A percentile compares a stretch with the other conserved stretches of the same genome.
phyloP scores from a whole-genome alignment of 176 grass and related monocot species.

The Otatea glauca region DNA sequence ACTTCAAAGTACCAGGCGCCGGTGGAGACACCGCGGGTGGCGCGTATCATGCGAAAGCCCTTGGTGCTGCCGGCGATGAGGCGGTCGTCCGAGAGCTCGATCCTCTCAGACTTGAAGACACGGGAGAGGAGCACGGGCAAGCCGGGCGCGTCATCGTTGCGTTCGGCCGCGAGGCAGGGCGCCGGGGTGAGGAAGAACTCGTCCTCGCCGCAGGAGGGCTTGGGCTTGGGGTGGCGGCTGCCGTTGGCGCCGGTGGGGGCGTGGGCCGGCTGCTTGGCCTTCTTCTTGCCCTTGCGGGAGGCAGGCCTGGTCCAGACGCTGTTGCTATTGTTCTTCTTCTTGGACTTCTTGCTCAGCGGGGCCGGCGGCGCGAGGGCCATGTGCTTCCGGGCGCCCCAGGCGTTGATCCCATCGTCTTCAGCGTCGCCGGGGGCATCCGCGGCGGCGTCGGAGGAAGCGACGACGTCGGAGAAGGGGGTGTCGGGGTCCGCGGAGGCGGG shows the following conservation, averaged over 20 bases:
- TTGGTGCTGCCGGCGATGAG: slow-evolving; percentile 74
- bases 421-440: slow-evolving; percentile 28
- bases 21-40: slow-evolving; percentile 71
- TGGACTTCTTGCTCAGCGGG: slow-evolving; percentile 67
- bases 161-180: slow-evolving; percentile 64
- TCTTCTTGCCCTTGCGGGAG: slow-evolving; percentile 93
- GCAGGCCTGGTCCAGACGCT: slow-evolving; percentile 77
- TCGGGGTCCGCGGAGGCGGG: slow-evolving; percentile 47
- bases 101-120: slow-evolving; percentile 76
- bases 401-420: slow-evolving; percentile 52
- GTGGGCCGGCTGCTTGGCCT: slow-evolving; percentile 45
- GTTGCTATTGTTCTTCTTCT: slow-evolving; percentile 68
- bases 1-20: slow-evolving; percentile 91
- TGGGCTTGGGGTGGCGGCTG: slow-evolving; percentile 24
- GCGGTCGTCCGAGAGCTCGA: slow-evolving; percentile 81
- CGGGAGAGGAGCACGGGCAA: slow-evolving; percentile 79
- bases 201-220: slow-evolving; percentile 49
- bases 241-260: slow-evolving; percentile 18
- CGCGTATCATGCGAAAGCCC: slow-evolving; percentile 92
- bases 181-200: slow-evolving; percentile 73
- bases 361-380: slow-evolving; percentile 49
- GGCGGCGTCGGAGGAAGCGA: background rate
- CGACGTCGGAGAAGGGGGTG: slow-evolving; percentile 43
- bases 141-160: slow-evolving; percentile 61
- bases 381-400: slow-evolving; percentile 41